Base-by-base conservation (phyloP, 192 early-diverging fungal genomes). In the Fimicolochytrium jonesii region DNA sequence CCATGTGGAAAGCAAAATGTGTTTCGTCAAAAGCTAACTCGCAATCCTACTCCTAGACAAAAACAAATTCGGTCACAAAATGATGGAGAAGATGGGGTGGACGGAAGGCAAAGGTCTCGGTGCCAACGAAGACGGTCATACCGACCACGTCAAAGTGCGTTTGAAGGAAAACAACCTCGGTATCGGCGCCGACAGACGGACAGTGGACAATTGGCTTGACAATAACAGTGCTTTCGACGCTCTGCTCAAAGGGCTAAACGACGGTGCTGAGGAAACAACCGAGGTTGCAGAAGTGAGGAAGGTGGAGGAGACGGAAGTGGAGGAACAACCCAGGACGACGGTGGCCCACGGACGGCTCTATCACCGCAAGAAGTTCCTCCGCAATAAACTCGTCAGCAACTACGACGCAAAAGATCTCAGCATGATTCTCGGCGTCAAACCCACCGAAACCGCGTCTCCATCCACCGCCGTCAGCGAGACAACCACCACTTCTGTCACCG, bases 71-170 rank as follows among this genome's bases (percentile, higher is more conserved):
- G 94, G 96, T 33, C 87, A 88, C 70, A 85, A 86, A 52, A 90
- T 98, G 88, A 80, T 98, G 42, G 72, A 86, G 58, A 93, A 95
- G 64, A 95, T 98, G 93, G 96, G 96, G 0, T 98, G 96, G 96
- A 69, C 76, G 20, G 90, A 89, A 29, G 93, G 93, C 36, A 93
- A 92, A 59, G 96, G 96, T 11, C 78, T 98, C 1, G 96, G 96
- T 10, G 74, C 76, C 22, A 88, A 94, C 49, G 89, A 92, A 66
- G 85, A 93, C 63, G 96, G 96, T 56, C 67, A 70, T 36, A 78
- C 79, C 41, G 86, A 91, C 37, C 88, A 98, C 64, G 81, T 98
- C 54, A 93, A 92, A 70, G 87, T 95, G 48, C 75, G 77, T 39
- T 69, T 91, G 29, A 98, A 97, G 78, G 78, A 84, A 46, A 86